Evolutionary conservation across 176 grass and related monocot genomes (phyloP).

Genomic region (Avena sativa): DNA sequence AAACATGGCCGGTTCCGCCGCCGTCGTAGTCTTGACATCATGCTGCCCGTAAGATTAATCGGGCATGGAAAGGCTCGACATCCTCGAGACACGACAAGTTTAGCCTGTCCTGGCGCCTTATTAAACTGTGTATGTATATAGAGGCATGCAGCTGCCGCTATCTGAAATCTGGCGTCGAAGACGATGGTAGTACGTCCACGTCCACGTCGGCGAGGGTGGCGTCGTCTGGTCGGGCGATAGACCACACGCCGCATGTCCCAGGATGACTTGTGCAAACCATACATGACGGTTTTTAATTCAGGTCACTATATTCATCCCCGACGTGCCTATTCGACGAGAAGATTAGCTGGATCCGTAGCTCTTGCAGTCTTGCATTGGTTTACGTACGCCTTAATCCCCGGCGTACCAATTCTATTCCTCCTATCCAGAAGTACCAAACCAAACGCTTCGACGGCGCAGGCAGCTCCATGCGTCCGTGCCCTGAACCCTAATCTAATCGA

Average conservation of each 20-base stretch:
- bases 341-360: conserved; percentile 7
- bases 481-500: background rate
- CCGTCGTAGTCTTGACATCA: background rate
- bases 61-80: conserved; percentile 11
- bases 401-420: background rate
- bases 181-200: background rate
- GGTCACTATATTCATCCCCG: too few species aligned
- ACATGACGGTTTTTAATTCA: background rate
- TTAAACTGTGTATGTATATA: background rate
- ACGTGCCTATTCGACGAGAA: too few species aligned
- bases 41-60: background rate
- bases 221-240: background rate
- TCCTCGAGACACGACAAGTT: background rate
- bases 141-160: background rate
- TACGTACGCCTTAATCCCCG: conserved; percentile 15
- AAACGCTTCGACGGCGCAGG: background rate
- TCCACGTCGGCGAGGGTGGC: background rate
- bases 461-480: background rate
- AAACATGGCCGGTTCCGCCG: background rate
- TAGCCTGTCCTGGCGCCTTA: background rate
- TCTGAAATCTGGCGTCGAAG: background rate
- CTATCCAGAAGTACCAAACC: too few species aligned
- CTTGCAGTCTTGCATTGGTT: background rate
- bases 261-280: background rate
- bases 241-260: background rate